Conservation (phyloP, 352 stramenopile genomes). For the Globisporangium ultimum region DNA sequence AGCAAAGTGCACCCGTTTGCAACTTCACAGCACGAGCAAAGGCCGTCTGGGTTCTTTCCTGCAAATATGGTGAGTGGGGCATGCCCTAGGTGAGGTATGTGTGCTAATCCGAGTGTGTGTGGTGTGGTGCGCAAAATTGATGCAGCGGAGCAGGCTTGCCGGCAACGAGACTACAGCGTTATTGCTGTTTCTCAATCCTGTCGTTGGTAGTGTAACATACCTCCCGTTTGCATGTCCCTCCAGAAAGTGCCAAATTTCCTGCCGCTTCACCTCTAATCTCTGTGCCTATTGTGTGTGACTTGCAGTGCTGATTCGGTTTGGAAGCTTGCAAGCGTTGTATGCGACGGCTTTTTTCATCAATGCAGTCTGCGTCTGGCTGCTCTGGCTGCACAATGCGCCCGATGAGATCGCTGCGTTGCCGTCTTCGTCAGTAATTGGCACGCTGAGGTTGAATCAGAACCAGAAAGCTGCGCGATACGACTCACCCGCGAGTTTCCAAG, state of each 20-base stretch:
- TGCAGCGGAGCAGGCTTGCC: conserved; percentile 11
- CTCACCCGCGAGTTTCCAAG: conserved; percentile 1
- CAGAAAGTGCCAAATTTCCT: neutral
- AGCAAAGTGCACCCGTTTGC: neutral
- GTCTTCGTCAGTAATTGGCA: neutral
- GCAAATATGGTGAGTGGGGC: conserved; percentile 9
- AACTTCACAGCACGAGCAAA: neutral
- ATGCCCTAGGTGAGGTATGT: neutral
- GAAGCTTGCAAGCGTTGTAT: conserved; percentile 21
- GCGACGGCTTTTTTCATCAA: conserved; percentile 36
- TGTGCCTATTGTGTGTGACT: neutral
- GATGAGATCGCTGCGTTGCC: neutral
- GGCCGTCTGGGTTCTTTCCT: conserved; percentile 8
- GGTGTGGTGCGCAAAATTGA: neutral
- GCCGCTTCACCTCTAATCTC: too few species aligned
- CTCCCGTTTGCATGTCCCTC: neutral
- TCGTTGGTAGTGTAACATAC: conserved; percentile 24
- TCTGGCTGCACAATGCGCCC: conserved; percentile 31
- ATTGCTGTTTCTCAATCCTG: conserved; percentile 40
- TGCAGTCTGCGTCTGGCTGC: conserved; percentile 30
- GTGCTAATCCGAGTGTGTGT: neutral
- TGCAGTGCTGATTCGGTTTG: conserved; percentile 46
- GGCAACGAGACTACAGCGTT: conserved; percentile 20
- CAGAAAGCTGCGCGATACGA: conserved; percentile 4
- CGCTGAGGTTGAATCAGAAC: neutral